phyloP scores from a whole-genome alignment of 2,329 filamentous ascomycete genomes.

The Aquanectria penicillioides region DNA sequence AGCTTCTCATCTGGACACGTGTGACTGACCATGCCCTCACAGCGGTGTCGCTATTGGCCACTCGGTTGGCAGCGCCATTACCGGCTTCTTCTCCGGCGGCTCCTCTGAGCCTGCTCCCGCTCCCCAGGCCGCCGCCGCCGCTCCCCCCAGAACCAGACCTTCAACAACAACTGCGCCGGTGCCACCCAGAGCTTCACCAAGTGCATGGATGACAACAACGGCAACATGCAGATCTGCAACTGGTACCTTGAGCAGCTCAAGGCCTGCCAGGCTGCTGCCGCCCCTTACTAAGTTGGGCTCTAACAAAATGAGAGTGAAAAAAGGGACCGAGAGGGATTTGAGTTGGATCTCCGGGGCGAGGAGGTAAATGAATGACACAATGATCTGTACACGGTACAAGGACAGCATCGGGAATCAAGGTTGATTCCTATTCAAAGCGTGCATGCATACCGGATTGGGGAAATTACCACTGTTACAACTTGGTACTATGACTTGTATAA shows the following conservation, averaged over 20 bases:
- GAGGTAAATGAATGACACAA: conserved; percentile 2
- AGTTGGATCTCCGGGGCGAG: too few species aligned
- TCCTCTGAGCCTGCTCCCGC: conserved; percentile 63
- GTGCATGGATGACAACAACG: conserved; percentile 95
- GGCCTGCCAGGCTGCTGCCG: conserved; percentile 83
- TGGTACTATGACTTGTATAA: conserved; percentile 42
- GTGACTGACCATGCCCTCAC: conserved; percentile 33
- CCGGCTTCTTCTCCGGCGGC: conserved; percentile 84
- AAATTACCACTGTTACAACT: conserved; percentile 37
- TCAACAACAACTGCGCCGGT: conserved; percentile 75
- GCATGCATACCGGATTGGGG: conserved; percentile 34
- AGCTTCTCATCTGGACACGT: conserved; percentile 23
- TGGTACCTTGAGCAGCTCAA: conserved; percentile 99
- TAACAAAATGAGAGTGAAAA: conserved; percentile 19
- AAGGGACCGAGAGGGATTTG: background rate
- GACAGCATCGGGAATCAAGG: conserved; percentile 28
- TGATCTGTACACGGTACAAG: conserved; percentile 8
- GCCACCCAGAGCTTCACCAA: conserved; percentile 89
- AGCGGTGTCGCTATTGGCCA: conserved; percentile 98
- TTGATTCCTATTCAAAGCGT: conserved; percentile 31
- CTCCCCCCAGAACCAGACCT: conserved; percentile 62
- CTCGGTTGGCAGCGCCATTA: conserved; percentile 93
- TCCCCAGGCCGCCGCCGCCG: conserved; percentile 60
- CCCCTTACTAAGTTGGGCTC: conserved; percentile 66
- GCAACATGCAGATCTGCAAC: conserved; percentile 94